phyloP scores from a whole-genome alignment of 331 rosid genomes.

The Quercus tomentella region DNA sequence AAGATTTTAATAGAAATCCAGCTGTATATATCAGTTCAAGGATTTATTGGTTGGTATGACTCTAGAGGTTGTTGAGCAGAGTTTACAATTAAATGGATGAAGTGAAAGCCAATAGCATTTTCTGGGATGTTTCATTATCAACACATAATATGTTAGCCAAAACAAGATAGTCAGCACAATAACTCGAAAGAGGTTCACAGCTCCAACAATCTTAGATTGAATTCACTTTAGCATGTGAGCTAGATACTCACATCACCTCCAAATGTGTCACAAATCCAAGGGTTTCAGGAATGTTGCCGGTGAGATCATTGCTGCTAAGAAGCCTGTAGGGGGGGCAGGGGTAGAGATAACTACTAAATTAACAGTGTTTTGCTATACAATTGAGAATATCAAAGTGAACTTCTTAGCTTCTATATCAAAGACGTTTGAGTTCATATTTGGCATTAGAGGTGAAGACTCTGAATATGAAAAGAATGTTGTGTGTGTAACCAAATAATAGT shows the following conservation, averaged over 20 bases:
- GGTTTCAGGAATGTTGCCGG: constrained; percentile 27
- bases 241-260: constrained; percentile 47
- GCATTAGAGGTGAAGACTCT: too few relatives aligned
- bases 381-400: not conserved
- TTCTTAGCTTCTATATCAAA: not conserved
- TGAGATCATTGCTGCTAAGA: constrained; percentile 31
- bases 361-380: not conserved
- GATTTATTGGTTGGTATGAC: not conserved
- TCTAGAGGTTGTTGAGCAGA: too few relatives aligned
- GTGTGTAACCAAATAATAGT: too few relatives aligned
- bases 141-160: not conserved
- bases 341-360: not conserved
- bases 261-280: constrained; percentile 16
- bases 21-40: not conserved
- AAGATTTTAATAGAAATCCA: not conserved
- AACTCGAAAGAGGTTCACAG: not conserved
- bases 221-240: not conserved
- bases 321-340: constrained; percentile 29
- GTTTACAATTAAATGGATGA: not conserved
- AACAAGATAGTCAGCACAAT: not conserved
- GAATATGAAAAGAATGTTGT: not conserved
- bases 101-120: not conserved
- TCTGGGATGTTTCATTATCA: not conserved
- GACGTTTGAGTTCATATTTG: not conserved
- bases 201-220: not conserved